Evolutionary conservation across 1,284 basidiomycete genomes (phyloP).

Genomic region (Marasmius tenuissimus): DNA sequence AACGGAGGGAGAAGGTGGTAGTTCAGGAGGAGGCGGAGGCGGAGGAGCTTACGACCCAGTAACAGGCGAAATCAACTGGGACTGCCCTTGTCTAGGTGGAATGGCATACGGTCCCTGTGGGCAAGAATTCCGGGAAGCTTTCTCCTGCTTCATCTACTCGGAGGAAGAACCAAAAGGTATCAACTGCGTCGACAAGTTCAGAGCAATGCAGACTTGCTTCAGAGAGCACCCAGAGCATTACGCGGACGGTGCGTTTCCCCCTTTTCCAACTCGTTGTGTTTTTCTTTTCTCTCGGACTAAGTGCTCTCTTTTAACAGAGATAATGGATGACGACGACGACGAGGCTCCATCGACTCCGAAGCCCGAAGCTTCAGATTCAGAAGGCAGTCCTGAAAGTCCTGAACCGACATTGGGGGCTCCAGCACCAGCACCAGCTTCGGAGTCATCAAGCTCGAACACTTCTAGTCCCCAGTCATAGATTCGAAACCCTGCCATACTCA

Average conservation of each 20-base stretch:
- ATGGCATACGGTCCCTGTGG: slow-evolving; percentile 99
- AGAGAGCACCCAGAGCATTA: slow-evolving; percentile 94
- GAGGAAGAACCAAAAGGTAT: slow-evolving; percentile 97
- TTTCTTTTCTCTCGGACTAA: slow-evolving; percentile 1
- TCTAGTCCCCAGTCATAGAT: background rate
- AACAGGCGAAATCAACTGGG: slow-evolving; percentile 99
- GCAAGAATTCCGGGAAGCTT: slow-evolving; percentile 91
- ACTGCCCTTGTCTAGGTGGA: slow-evolving; percentile 95
- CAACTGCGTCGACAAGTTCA: slow-evolving; percentile 97
- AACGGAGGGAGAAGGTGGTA: slow-evolving; percentile 20
- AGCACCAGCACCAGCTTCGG: background rate
- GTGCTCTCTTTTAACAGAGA: slow-evolving; percentile 43
- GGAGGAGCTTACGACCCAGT: slow-evolving; percentile 81
- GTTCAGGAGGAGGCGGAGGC: slow-evolving; percentile 28
- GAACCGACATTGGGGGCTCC: background rate
- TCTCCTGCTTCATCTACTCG: slow-evolving; percentile 95
- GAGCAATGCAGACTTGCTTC: slow-evolving; percentile 98
- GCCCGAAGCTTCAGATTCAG: background rate
- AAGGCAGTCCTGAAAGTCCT: background rate
- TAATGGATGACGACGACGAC: slow-evolving; percentile 58
- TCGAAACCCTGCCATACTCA: background rate
- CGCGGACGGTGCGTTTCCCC: slow-evolving; percentile 71
- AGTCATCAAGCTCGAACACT: background rate
- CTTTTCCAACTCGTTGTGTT: slow-evolving; percentile 5
- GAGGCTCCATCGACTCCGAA: slow-evolving; percentile 23